Base-by-base conservation (phyloP, 192 early-diverging fungal genomes). In the Linnemannia zychae region DNA sequence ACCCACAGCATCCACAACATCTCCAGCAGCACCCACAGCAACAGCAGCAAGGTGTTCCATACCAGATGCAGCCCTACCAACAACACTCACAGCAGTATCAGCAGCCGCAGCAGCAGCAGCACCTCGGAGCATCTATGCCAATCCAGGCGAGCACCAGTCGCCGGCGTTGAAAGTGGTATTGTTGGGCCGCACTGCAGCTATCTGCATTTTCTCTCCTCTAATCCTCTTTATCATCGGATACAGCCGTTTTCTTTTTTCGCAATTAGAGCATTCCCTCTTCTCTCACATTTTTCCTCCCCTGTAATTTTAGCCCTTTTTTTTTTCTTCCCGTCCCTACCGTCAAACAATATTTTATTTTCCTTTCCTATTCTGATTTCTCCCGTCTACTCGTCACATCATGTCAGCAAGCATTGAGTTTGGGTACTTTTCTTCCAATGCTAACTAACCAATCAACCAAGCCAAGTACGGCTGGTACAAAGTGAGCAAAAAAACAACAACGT, bases 221-320 rank as follows among this genome's bases (percentile, higher is more conserved):
- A 63, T 63, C 57, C 53, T 24, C 7, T 63, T 63, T n/a, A 63
- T 63, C 24, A 63, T 63, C 22, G 57, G 57, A 13, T 24, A 12
- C 57, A 31, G 57, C 13, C 28, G 31, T 24, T 37, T 36, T 72
- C 15, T 2, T 7, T 13, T 50, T 5, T 72, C 48, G 6, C 71
- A 20, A 24, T 52, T 57, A 50, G 33, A 36, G 36, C 72, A 11
- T 13, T 68, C 72, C 6, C 48, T 37, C 53, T 24, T 18, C 57
- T n/a, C n/a, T 57, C 20, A 24, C 57, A 63, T 28, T 63, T 20
- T 44, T 38, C 63, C 6, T 60, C 44, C 31, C 57, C 38, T 53
- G 33, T 63, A 33, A 46, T 77, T 77, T 75, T 71, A 71, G 67
- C 57, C 33, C 13, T 17, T 46, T 46, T 40, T 47, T 65, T 72